Percentiles rank a stretch among this genome's conserved stretches.
Conservation (phyloP, 352 stramenopile genomes). For the Pelagophyceae sp. region DNA sequence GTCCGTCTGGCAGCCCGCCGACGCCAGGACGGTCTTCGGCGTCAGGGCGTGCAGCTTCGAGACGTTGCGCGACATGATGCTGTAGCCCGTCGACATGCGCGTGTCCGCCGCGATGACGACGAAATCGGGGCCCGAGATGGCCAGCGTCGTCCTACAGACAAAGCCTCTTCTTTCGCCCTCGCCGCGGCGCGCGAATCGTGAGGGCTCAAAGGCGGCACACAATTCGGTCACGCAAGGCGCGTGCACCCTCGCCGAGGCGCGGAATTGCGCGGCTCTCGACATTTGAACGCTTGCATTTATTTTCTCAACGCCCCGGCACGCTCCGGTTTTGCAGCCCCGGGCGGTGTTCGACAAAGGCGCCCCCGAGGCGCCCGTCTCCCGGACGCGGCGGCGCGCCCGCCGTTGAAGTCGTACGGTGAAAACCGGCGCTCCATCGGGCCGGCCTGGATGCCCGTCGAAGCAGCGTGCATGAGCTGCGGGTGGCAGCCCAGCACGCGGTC, state of each 20-base stretch:
- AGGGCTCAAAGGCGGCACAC: too few species aligned
- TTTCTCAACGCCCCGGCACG: too few species aligned
- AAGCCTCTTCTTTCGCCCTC: slow-evolving; percentile 25
- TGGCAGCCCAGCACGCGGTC: background rate
- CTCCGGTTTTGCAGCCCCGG: too few species aligned
- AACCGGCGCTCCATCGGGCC: slow-evolving; percentile 11
- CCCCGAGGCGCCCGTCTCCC: too few species aligned
- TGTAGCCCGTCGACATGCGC: slow-evolving; percentile 88
- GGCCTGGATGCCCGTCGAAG: background rate
- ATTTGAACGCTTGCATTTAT: background rate
- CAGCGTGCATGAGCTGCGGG: background rate
- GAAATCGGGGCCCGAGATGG: slow-evolving; percentile 87
- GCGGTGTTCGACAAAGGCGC: too few species aligned
- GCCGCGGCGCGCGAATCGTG: background rate
- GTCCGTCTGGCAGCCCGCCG: slow-evolving; percentile 68
- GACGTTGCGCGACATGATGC: slow-evolving; percentile 87
- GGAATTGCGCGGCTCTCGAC: too few species aligned
- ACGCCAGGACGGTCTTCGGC: slow-evolving; percentile 57
- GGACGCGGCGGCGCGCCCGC: slow-evolving; percentile 26
- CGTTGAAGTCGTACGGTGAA: slow-evolving; percentile 59
- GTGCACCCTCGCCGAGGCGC: too few species aligned
- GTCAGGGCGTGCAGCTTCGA: slow-evolving; percentile 64
- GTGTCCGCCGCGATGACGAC: slow-evolving; percentile 91
- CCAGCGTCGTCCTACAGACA: slow-evolving; percentile 60
- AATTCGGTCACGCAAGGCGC: too few species aligned